Evolutionary conservation across 1,139 yeast species (phyloP), one percentile per base, ranked within the genome.

Genomic region (Geotrichum europaeum): DNA sequence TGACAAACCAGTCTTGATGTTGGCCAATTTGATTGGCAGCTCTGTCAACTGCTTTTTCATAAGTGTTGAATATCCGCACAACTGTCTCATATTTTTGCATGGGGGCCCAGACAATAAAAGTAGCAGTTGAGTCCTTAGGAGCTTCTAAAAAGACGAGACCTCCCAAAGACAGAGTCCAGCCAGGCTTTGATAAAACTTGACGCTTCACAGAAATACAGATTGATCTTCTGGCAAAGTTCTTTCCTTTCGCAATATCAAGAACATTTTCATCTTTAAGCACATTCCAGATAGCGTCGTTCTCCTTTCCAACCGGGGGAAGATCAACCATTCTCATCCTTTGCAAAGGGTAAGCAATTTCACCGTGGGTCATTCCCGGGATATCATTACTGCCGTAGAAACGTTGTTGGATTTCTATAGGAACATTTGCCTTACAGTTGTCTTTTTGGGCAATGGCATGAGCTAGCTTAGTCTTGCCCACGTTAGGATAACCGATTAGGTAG

Each of bases 401-500:
- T 53, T 73, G 66, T 51, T 51, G 49, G 30, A 62, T 57, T 20
- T 57, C 54, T 6, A 53, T 28, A 1, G 55, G 55, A 36, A 55
- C 43, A 15, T 34, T 47, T 61, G 60, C n/a, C 43, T 49, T 40
- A 55, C 58, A 58, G 57, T 69, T 69, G 40, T 71, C 70, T 10
- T 70, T 58, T 56, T 75, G 73, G 18, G 83, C 66, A 40, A 86
- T 66, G n/a, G 82, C 70, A 65, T 79, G 82, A 2, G 86, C 78
- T 34, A 90, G 69, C 0, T 87, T 78, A 1, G 95, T 84, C 70
- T 90, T 90, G 0, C 97, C 97, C 18, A 84, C 79, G 69, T 89
- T 89, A 10, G 89, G 84, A 65, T 80, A 80, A 1, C 97, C 97
- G 13, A 89, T 76, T 45, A 90, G 72, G 68, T 83, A 86, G 32